Evolutionary conservation across 768 basidiomycete genomes (phyloP), one percentile per base, ranked within the genome.

Genomic region (Russula griseocarnosa): DNA sequence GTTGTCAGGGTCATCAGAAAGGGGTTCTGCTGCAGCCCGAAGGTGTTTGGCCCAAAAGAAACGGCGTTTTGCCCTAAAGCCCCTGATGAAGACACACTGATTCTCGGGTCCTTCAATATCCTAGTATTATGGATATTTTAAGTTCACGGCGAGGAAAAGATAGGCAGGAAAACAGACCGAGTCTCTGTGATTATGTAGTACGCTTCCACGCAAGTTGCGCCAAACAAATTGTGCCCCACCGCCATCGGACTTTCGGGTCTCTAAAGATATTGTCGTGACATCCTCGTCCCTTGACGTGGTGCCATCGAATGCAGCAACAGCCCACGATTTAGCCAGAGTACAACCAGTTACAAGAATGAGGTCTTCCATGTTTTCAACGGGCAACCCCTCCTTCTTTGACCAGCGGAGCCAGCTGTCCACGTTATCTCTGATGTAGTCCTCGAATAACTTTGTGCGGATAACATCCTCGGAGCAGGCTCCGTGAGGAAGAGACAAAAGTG

Each of bases 31-130:
- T 4, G 55, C 56, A 13, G 40, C 62, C 26, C 47, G 56, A 1
- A 58, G 10, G 20, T 8, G 3, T 34, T 7, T 36, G 53, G 13
- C 38, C 30, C 32, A 40, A 47, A 24, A 62, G 30, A 62, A 22
- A 18, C 38, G n/a, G 18, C 62, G 55, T 14, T 61, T 64, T 4
- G 63, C 58, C 11, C 63, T 58, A n/a, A 54, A 64, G 16, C 63
- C 63, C n/a, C 44, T 53, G 24, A 64, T 47, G 42, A 64, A 64
- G 9, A 64, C 46, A 7, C 63, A 64, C 6, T 64, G 63, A 36
- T 62, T 26, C 49, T 5, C n/a, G 13, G 1, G 26, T n/a, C 16
- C 22, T 16, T 38, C 16, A n/a, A 20, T 2, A 20, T 0, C 3
- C 24, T 50, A 26, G 3, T 22, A 22, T 8, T 0, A 24, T 26